Evolutionary conservation across 169 alveolate genomes (phyloP).

Genomic region (Plasmodium reichenowi): DNA sequence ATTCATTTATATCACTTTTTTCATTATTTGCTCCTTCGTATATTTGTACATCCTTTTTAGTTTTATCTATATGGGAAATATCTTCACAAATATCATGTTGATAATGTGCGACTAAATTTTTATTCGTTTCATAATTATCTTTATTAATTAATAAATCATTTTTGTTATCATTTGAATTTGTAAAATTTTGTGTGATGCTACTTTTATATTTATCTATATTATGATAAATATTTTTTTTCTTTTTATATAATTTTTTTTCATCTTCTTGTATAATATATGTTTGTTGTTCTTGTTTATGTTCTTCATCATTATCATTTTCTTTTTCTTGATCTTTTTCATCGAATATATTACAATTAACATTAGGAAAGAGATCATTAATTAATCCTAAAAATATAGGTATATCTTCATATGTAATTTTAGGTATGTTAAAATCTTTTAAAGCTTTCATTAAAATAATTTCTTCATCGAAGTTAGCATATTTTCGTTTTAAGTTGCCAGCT

Average conservation of each 20-base stretch:
- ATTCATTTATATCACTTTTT: background rate
- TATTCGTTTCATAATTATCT: background rate
- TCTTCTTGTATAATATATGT: background rate
- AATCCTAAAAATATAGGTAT: constrained; percentile 94
- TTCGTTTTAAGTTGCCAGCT: constrained; percentile 97
- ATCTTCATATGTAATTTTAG: constrained; percentile 94
- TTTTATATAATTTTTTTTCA: background rate
- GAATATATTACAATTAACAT: constrained; percentile 63
- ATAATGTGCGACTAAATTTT: background rate
- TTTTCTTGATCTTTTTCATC: constrained; percentile 7
- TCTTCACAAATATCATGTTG: background rate
- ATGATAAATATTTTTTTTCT: background rate
- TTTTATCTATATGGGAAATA: background rate
- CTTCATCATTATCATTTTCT: background rate
- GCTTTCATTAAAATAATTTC: constrained; percentile 96
- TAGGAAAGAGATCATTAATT: constrained; percentile 95
- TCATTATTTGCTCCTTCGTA: background rate
- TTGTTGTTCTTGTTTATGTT: background rate
- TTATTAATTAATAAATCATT: background rate
- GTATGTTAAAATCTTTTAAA: constrained; percentile 96
- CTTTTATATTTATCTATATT: background rate
- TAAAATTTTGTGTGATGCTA: background rate
- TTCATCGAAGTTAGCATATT: constrained; percentile 93
- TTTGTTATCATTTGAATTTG: background rate
- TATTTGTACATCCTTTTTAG: background rate